Percentiles rank a stretch among this genome's conserved stretches.
These are phyloP conservation scores for Spinacia oleracea DNA, from an alignment of 179 eudicot species.

Conservation along the genomic window DNA sequence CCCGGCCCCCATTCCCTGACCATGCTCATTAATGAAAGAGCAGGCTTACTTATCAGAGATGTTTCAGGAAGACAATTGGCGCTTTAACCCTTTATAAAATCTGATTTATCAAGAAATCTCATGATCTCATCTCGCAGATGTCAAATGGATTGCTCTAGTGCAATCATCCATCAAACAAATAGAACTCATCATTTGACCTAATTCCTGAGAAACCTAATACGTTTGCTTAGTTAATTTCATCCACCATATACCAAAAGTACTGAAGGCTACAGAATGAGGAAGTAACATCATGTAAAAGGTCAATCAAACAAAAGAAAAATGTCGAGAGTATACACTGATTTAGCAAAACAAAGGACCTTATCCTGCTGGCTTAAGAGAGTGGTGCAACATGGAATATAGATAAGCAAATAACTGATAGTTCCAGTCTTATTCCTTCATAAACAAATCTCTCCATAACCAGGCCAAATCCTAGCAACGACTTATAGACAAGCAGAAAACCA, in stretches of 20 bases:
- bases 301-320: background rate
- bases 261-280: background rate
- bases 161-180: background rate
- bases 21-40: slow-evolving; percentile 1
- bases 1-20: background rate
- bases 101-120: background rate
- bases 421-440: background rate
- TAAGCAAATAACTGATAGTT: background rate
- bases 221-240: background rate
- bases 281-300: background rate
- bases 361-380: background rate
- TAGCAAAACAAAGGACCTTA: background rate
- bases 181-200: background rate
- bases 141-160: background rate
- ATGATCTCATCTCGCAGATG: background rate
- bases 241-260: background rate
- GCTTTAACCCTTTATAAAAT: background rate
- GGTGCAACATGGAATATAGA: background rate
- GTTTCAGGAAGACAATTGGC: background rate
- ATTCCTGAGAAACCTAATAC: background rate
- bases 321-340: background rate
- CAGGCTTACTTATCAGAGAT: background rate
- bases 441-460: background rate
- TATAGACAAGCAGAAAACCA: background rate
- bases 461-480: background rate